A percentile compares a stretch with the other conserved stretches of the same genome.
Evolutionary conservation across 495 filamentous ascomycete species (phyloP).

Genomic region (Aspergillus coremiiformis): DNA sequence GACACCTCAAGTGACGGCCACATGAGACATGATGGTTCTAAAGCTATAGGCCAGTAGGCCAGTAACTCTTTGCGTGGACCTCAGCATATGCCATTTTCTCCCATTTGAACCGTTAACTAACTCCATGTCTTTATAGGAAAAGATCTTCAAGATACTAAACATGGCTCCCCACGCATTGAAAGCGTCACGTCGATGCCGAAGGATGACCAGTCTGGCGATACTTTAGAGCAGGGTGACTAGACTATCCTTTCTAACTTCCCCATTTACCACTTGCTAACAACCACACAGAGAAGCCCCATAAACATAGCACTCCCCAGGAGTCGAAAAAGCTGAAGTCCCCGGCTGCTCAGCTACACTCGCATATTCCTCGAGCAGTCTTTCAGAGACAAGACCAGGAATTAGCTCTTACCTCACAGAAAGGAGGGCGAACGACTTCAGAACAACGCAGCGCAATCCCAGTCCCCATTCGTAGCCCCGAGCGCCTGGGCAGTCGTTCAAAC

Average conservation of each 20-base stretch:
- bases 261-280: neutral
- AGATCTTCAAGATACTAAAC: neutral
- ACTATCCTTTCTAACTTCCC: neutral
- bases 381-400: neutral
- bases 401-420: conserved; percentile 2
- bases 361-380: conserved; percentile 4
- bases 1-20: neutral
- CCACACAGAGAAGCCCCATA: neutral
- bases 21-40: neutral
- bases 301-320: neutral
- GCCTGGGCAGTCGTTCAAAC: neutral
- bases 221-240: neutral
- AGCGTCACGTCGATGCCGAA: neutral
- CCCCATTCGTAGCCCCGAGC: conserved; percentile 5
- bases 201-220: neutral
- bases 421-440: neutral
- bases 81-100: neutral
- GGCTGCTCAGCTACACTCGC: neutral
- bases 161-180: neutral
- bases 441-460: conserved; percentile 14
- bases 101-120: neutral
- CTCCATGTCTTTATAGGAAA: neutral
- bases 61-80: neutral
- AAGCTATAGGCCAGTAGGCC: neutral
- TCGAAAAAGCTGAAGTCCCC: neutral